phyloP scores from a whole-genome alignment of 1,139 yeast species.

The Protomyces gravidus region DNA sequence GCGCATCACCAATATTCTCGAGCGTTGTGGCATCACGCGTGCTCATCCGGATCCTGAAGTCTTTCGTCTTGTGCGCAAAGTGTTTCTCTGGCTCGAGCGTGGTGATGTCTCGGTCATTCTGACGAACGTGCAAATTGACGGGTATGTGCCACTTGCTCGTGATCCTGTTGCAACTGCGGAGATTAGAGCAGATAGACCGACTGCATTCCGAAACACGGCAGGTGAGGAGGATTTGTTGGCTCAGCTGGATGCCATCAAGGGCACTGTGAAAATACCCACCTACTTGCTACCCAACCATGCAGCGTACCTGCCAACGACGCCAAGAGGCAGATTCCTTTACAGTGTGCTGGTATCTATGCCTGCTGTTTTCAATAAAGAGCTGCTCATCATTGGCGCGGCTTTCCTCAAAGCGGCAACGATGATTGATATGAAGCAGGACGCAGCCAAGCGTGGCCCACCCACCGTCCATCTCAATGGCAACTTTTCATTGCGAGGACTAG shows the following conservation, averaged over 20 bases:
- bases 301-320: conserved; percentile 1
- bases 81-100: conserved; percentile 23
- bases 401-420: conserved; percentile 22
- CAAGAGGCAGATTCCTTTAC: not conserved
- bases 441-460: conserved; percentile 10
- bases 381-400: conserved; percentile 24
- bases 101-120: conserved; percentile 19
- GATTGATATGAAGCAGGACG: conserved; percentile 23
- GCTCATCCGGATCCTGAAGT: conserved; percentile 26
- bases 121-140: conserved; percentile 7
- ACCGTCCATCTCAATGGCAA: conserved; percentile 5
- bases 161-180: conserved; percentile 17
- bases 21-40: conserved; percentile 11
- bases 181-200: conserved; percentile 12
- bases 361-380: conserved; percentile 22
- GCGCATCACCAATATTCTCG: conserved; percentile 24
- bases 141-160: conserved; percentile 16
- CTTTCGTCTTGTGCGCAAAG: conserved; percentile 20
- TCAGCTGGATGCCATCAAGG: conserved; percentile 10
- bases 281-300: conserved; percentile 22
- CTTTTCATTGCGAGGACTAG: conserved; percentile 12
- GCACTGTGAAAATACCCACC: conserved; percentile 4
- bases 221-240: conserved; percentile 23
- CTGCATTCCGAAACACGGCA: conserved; percentile 9
- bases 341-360: conserved; percentile 5